These are phyloP conservation scores for Apiotrichum montevideense DNA, from an alignment of 1,284 basidiomycete species.

Conservation along the genomic window DNA sequence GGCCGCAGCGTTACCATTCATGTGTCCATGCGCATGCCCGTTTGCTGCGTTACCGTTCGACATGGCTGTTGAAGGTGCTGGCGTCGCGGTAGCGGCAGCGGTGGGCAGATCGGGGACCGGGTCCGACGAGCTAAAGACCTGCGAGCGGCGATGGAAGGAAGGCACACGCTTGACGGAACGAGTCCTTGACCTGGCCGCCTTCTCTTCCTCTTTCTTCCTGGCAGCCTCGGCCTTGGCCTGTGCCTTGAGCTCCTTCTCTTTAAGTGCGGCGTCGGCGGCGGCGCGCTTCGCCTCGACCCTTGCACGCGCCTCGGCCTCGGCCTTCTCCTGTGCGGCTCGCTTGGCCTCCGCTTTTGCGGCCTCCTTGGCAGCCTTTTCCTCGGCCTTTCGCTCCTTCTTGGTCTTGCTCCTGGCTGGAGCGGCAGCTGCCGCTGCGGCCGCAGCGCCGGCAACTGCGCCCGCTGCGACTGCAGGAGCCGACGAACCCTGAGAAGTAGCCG, in stretches of 20 bases:
- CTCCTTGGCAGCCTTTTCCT: constrained; percentile 47
- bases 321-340: constrained; percentile 1
- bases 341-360: constrained; percentile 11
- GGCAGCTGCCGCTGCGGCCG: not conserved
- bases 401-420: constrained; percentile 51
- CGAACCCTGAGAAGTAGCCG: not conserved
- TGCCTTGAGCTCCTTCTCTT: constrained; percentile 17
- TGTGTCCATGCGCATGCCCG: no score
- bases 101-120: not conserved
- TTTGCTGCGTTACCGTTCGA: no score
- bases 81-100: not conserved
- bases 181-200: constrained; percentile 16
- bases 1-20: not conserved
- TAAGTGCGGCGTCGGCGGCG: constrained; percentile 13
- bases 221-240: constrained; percentile 16
- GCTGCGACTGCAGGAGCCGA: not conserved
- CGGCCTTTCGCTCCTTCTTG: constrained; percentile 67
- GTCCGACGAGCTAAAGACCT: not conserved
- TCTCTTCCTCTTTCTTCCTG: constrained; percentile 16
- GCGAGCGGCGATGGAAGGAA: constrained; percentile 2
- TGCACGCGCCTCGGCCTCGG: constrained; percentile 15
- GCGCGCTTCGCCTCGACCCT: constrained; percentile 17
- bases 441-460: not conserved
- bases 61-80: no score
- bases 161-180: constrained; percentile 1